Percentiles rank a stretch among this genome's conserved stretches.
Conservation (phyloP, 2,329 filamentous ascomycete species). For the Stachybotrys chartarum region DNA sequence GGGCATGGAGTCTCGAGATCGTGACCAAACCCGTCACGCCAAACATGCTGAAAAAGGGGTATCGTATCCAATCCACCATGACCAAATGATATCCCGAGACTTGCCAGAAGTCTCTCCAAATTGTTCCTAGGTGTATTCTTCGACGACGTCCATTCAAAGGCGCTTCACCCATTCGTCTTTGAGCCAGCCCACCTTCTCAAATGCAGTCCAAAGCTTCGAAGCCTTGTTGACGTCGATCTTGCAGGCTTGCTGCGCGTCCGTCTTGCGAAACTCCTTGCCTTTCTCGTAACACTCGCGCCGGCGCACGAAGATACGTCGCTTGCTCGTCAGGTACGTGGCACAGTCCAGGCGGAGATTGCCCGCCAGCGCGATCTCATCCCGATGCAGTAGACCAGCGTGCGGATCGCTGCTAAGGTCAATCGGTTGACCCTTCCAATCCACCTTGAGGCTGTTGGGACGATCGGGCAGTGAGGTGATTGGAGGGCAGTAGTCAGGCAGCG, state of each 20-base stretch:
- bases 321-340: slow-evolving; percentile 85
- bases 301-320: slow-evolving; percentile 81
- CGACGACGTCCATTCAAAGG: neutral
- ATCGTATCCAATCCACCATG: neutral
- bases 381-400: slow-evolving; percentile 63
- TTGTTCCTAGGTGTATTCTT: neutral
- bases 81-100: slow-evolving; percentile 5
- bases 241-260: slow-evolving; percentile 91
- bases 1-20: neutral
- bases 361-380: slow-evolving; percentile 70
- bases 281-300: slow-evolving; percentile 60
- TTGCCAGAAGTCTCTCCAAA: slow-evolving; percentile 2
- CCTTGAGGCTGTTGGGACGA: slow-evolving; percentile 66
- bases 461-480: slow-evolving; percentile 57
- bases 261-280: slow-evolving; percentile 86
- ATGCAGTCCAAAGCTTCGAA: slow-evolving; percentile 85
- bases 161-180: slow-evolving; percentile 38
- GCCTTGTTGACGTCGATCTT: slow-evolving; percentile 98
- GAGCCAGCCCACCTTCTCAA: slow-evolving; percentile 82
- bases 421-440: slow-evolving; percentile 78
- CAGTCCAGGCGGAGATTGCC: slow-evolving; percentile 75
- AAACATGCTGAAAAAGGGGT: too few species aligned
- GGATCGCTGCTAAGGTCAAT: slow-evolving; percentile 71
- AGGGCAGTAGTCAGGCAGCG: slow-evolving; percentile 67
- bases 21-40: too few species aligned